Evolutionary conservation across 2,329 filamentous ascomycete species (phyloP).

Genomic region (Nemania sp.): DNA sequence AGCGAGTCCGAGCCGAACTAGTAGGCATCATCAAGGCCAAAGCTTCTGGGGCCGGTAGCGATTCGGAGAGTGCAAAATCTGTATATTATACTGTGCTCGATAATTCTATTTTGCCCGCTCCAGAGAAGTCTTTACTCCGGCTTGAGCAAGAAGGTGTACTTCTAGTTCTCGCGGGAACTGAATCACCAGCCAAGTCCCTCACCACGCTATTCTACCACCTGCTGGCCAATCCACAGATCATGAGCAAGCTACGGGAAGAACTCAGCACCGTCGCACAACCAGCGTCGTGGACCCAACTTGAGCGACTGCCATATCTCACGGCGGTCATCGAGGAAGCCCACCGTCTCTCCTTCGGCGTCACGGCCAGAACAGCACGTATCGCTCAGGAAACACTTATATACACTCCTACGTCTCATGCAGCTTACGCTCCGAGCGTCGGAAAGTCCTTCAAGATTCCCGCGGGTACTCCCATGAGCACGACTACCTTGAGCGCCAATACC

Average conservation of each 20-base stretch:
- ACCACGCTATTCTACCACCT: conserved; percentile 32
- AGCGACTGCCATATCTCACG: conserved; percentile 33
- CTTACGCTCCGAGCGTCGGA: conserved; percentile 27
- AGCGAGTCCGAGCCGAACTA: conserved; percentile 33
- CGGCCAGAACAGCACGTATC: conserved; percentile 27
- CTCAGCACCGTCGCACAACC: conserved; percentile 27
- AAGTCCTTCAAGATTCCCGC: conserved; percentile 27
- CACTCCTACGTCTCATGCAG: conserved; percentile 26
- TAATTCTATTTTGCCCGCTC: conserved; percentile 28
- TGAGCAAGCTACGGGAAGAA: conserved; percentile 31
- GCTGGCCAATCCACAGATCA: conserved; percentile 30
- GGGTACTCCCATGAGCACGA: conserved; percentile 27
- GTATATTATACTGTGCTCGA: conserved; percentile 30
- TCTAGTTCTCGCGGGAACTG: conserved; percentile 32
- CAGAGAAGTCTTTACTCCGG: conserved; percentile 30
- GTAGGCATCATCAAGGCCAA: conserved; percentile 30
- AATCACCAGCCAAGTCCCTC: conserved; percentile 31
- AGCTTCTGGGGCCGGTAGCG: conserved; percentile 29
- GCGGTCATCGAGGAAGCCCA: conserved; percentile 35
- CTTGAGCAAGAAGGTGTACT: conserved; percentile 31
- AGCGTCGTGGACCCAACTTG: conserved; percentile 28
- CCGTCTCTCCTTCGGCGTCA: conserved; percentile 32
- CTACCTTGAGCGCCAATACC: conserved; percentile 26
- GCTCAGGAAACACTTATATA: conserved; percentile 29
- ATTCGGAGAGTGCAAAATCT: conserved; percentile 29